These are phyloP conservation scores for Tricladium varicosporioides DNA, from an alignment of 2,329 filamentous ascomycete genomes.

Conservation along the genomic window DNA sequence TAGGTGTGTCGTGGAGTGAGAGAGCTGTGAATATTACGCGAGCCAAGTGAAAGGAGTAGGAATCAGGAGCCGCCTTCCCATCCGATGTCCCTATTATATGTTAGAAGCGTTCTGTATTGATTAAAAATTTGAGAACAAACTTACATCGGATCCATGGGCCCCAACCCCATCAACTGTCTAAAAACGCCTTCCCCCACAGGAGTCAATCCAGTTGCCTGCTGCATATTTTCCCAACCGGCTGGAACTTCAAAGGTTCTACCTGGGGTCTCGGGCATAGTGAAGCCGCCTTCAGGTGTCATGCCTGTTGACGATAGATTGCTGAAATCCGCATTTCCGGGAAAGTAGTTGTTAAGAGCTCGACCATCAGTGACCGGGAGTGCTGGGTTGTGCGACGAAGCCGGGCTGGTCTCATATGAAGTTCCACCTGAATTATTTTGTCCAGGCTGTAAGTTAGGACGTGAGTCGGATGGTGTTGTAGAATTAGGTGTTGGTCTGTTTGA, in stretches of 20 bases:
- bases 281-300: slow-evolving; percentile 34
- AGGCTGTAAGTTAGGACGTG: slow-evolving; percentile 19
- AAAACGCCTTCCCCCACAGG: slow-evolving; percentile 57
- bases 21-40: not conserved
- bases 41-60: not conserved
- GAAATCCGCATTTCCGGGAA: slow-evolving; percentile 22
- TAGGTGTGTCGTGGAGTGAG: not conserved
- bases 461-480: slow-evolving; percentile 51
- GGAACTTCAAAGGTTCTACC: slow-evolving; percentile 43
- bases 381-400: slow-evolving; percentile 39
- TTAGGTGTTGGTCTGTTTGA: slow-evolving; percentile 60
- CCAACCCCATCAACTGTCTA: slow-evolving; percentile 56
- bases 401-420: slow-evolving; percentile 52
- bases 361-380: slow-evolving; percentile 30
- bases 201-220: slow-evolving; percentile 45
- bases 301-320: slow-evolving; percentile 21
- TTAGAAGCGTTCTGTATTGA: slow-evolving; percentile 40
- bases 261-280: slow-evolving; percentile 40
- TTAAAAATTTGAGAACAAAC: slow-evolving; percentile 30
- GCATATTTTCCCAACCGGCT: slow-evolving; percentile 41
- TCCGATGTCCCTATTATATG: slow-evolving; percentile 26
- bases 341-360: slow-evolving; percentile 35
- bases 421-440: slow-evolving; percentile 37
- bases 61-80: slow-evolving; percentile 26
- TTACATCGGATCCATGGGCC: slow-evolving; percentile 60